phyloP scores from a whole-genome alignment of 2,329 filamentous ascomycete species.

The Calcarisporium arbuscula region DNA sequence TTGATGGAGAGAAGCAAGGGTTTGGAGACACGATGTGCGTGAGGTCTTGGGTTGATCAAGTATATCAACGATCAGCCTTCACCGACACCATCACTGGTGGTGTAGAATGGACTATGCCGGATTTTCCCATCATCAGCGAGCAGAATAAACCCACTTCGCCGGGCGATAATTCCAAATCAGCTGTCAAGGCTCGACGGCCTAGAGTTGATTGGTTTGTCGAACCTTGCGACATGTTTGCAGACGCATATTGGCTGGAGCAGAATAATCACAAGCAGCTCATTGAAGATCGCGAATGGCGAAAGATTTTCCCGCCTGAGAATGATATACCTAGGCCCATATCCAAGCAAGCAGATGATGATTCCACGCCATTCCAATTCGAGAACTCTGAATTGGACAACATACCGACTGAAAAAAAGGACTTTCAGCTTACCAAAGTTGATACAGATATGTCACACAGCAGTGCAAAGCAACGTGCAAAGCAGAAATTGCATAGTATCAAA shows the following conservation, averaged over 20 bases:
- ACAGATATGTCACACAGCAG: conserved; percentile 42
- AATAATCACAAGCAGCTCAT: conserved; percentile 72
- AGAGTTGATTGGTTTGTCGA: conserved; percentile 80
- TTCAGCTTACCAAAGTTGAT: conserved; percentile 22
- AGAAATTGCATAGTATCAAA: conserved; percentile 51
- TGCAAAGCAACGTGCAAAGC: conserved; percentile 52
- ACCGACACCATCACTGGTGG: conserved; percentile 17
- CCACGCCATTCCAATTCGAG: conserved; percentile 18
- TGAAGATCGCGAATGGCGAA: conserved; percentile 70
- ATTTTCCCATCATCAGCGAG: conserved; percentile 40
- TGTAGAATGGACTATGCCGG: conserved; percentile 28
- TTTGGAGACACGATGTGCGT: conserved; percentile 71
- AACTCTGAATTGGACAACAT: conserved; percentile 17
- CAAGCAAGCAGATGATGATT: conserved; percentile 21
- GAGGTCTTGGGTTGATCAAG: conserved; percentile 67
- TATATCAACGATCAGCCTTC: conserved; percentile 34
- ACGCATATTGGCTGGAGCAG: conserved; percentile 86
- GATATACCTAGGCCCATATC: conserved; percentile 23
- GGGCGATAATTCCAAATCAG: conserved; percentile 34
- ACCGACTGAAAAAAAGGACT: conserved; percentile 14
- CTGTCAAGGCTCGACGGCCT: conserved; percentile 60
- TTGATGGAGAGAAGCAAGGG: conserved; percentile 69
- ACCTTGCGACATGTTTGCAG: conserved; percentile 80
- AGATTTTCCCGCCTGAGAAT: conserved; percentile 53
- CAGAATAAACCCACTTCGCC: conserved; percentile 35